Conservation (phyloP, 768 basidiomycete genomes). For the Boletellus ananiceps region DNA sequence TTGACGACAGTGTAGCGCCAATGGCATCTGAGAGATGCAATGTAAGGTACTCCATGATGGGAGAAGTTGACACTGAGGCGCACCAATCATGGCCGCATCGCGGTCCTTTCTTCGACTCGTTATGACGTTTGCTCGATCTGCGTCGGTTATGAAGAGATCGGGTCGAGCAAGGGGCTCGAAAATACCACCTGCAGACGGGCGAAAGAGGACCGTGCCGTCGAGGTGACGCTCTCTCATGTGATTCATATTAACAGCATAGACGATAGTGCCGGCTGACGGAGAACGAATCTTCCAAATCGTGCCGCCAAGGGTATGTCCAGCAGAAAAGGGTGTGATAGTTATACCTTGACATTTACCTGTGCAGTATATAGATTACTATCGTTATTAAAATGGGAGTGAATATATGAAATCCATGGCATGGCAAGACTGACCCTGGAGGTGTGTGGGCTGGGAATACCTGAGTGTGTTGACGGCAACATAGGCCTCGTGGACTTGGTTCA, state of each 20-base stretch:
- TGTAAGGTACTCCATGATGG: background rate
- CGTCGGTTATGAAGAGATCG: constrained; percentile 91
- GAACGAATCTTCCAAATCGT: constrained; percentile 99
- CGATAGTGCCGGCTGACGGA: constrained; percentile 89
- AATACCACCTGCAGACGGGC: constrained; percentile 66
- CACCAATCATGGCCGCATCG: constrained; percentile 84
- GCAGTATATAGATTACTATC: constrained; percentile 1
- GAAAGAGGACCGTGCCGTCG: constrained; percentile 86
- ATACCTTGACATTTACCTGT: constrained; percentile 86
- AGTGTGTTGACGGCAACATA: constrained; percentile 90
- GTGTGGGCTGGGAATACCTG: constrained; percentile 92
- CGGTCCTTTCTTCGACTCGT: constrained; percentile 88
- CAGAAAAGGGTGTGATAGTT: constrained; percentile 92
- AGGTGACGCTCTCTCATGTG: constrained; percentile 95
- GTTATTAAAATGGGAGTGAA: background rate
- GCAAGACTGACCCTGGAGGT: constrained; percentile 72
- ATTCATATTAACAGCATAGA: constrained; percentile 94
- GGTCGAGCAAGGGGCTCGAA: constrained; percentile 86
- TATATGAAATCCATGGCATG: constrained; percentile 1
- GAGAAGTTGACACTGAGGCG: constrained; percentile 12
- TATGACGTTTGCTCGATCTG: constrained; percentile 75
- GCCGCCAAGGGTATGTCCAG: constrained; percentile 93
- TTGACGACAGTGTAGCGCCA: constrained; percentile 75
- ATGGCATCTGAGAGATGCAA: constrained; percentile 62
- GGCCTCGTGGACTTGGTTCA: constrained; percentile 85